Base-by-base conservation (phyloP, 2,329 filamentous ascomycete genomes). In the Neonectria coccinea region DNA sequence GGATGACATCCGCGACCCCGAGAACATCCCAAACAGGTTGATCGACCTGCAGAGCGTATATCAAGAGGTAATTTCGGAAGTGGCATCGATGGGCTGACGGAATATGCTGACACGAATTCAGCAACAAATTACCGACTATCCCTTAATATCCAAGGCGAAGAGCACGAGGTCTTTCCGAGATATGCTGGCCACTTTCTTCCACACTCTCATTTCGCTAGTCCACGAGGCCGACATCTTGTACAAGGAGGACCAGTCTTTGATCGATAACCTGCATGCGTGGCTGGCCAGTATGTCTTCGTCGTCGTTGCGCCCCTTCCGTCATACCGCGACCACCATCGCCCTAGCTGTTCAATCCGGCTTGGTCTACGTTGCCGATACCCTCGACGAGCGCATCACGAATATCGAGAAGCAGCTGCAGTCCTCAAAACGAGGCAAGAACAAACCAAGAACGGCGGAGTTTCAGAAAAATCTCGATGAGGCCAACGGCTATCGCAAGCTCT, bases 221-320 rank as follows among this genome's bases (percentile, higher is more conserved):
- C 93, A 97, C 74, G 89, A 93, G 70, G 92, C 92, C n/a, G 91
- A 92, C 25, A 81, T 92, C 20, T 82, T 99, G 55, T 97, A 97
- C 80, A 89, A 87, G 48, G 91, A 97, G 48, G 91, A 97, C 67
- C 81, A 84, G 39, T 86, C 90, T 31, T 83, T 99, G 55, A 89
- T 97, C 74, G 94, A 97, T 76, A 97, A 97, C 75, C 87, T 98
- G 52, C 89, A 94, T 71, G 86, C 92, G 62, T 99, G 96, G 96
- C 85, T 97, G 65, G 91, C 90, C 42, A 92, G 92, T 64, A 93
- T 99, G 91, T 96, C 95, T 3, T 96, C 93, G 4, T 94, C 94
- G 0, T 86, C 89, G 4, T 90, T 95, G 66, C 89, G 96, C 59
- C 94, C 96, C 2, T 97, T 99, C 79, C 88, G 96, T 68, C 96